Evolutionary conservation across 169 alveolate genomes (phyloP), one percentile per base, ranked within the genome.

Genomic region (Toxoplasma gondii): DNA sequence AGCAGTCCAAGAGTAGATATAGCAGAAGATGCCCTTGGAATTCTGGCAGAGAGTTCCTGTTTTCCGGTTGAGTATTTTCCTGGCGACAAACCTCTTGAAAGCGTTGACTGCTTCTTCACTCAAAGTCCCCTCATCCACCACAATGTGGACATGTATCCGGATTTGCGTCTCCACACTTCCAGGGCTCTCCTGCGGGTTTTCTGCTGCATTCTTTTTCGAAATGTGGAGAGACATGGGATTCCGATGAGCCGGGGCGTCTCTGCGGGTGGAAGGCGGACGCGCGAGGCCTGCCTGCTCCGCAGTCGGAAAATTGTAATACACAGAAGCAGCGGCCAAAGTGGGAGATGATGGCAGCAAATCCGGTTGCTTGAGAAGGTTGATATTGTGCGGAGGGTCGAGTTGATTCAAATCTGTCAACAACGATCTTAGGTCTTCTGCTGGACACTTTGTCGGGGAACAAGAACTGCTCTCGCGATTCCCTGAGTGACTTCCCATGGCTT

Each of bases 191-290:
- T 12, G 58, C 58, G 4, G 58, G 4, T 49, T 19, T 64, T 64
- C 29, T 1, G 44, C 84, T 31, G 84, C 43, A 24, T 69, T 34
- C 10, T 24, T n/a, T 31, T 24, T 82, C 39, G 90, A 36, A 12
- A 82, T 31, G 64, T 82, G 90, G 44, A 39, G 12, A 2, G 90
- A 82, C 90, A 82, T 39, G 5, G 90, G 90, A 24, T 82, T 82
- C 64, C 67, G n/a, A 27, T 82, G 64, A 22, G 90, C 90, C n/a
- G 90, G 90, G 19, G 90, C 90, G 90, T 82, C 69, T 31, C 39
- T 2, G n/a, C 90, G 90, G 43, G 12, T 82, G 34, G 90, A 16
- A 9, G 90, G 90, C 12, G 90, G 90, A 31, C 90, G n/a, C 10
- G 90, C 39, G 64, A 82, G 24, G 53, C 90, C 90, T 16, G 90